Base-by-base conservation (phyloP, 495 filamentous ascomycete species). In the Talaromyces proteolyticus region DNA sequence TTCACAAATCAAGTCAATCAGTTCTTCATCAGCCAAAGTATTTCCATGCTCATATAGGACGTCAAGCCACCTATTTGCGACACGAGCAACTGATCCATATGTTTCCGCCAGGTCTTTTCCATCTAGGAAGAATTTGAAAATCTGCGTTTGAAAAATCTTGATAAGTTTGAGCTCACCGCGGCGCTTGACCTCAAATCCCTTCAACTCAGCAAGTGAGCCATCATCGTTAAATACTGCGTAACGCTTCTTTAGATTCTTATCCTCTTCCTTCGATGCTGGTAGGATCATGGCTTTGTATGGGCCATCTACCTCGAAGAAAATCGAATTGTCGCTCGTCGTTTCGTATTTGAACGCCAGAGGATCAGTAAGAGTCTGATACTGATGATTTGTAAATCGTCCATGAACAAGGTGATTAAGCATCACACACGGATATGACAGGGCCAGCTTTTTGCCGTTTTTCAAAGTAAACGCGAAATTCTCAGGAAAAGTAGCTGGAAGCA, bases 401-500 rank as follows among this genome's bases (percentile, higher is more conserved):
- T 99, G 93, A 12, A 99, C 94, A 2, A 97, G 82, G 62, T 97
- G 94, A 66, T 99, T 99, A 64, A 99, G 78, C 93, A 99, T 99
- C 55, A 96, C 91, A 68, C 93, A 99, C 29, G 93, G 93, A 58
- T 97, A 99, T 0, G 94, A 97, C 48, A 99, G 91, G 14, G 87
- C 74, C 49, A 96, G 61, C 60, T 96, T 97, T 76, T 96, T 97
- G 49, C 93, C 94, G 58, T 91, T 93, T 62, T 91, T 91, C 46
- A 97, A 66, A 44, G 83, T 91, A 74, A 99, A 99, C 6, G 85
- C 79, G 63, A 96, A 95, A 64, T 99, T 96, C 59, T 99, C 93
- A 0, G 93, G 93, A 59, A 99, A 99, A 0, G 89, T 91, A 3
- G 89, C 93, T 0, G 93, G 93, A 57, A 99, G 77, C 81, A 99